Evolutionary conservation across 495 filamentous ascomycete genomes (phyloP), one percentile per base, ranked within the genome.

Genomic region (Neurospora sp.): DNA sequence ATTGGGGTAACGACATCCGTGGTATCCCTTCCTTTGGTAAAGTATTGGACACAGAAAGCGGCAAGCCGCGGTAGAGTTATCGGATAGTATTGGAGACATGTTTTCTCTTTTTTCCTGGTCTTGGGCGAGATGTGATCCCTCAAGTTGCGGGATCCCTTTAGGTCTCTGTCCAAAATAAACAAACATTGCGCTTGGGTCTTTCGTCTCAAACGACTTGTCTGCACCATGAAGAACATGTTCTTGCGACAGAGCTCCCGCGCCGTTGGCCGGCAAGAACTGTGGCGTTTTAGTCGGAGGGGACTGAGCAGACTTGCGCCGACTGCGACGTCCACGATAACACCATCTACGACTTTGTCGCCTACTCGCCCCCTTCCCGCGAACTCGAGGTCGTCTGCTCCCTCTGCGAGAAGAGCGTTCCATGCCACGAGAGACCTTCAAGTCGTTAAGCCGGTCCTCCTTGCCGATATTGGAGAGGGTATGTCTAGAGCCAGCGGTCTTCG

Each of bases 401-500:
- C 53, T 14, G 18, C 27, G 27, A 35, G 27, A 37, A 80, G 81
- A 73, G 75, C 77, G 22, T 94, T 98, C 77, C 91, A 93, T 76
- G 83, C 85, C 18, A 86, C 89, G 38, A 77, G 86, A 69, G 82
- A 82, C 72, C 78, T 89, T 27, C 85, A 85, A 73, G 88, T 86
- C 3, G 87, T 97, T 31, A 94, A 93, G 80, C 94, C 96, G 20
- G 97, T 97, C 77, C 81, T 97, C 46, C 84, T 99, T 44, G 95
- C 96, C 75, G 96, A 99, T 83, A 97, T 98, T 78, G 96, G 96
- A 27, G 96, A 99, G 87, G 96, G 94, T 94, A 79, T 77, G 83
- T 77, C 40, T 65, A 44, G 4, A 18, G 16, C 18, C 12, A 61
- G 8, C 3, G 22, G 53, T 14, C 12, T 12, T 18, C 3, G 53